phyloP scores from a whole-genome alignment of 139 green algal species.

The Astrephomene gubernaculifera region DNA sequence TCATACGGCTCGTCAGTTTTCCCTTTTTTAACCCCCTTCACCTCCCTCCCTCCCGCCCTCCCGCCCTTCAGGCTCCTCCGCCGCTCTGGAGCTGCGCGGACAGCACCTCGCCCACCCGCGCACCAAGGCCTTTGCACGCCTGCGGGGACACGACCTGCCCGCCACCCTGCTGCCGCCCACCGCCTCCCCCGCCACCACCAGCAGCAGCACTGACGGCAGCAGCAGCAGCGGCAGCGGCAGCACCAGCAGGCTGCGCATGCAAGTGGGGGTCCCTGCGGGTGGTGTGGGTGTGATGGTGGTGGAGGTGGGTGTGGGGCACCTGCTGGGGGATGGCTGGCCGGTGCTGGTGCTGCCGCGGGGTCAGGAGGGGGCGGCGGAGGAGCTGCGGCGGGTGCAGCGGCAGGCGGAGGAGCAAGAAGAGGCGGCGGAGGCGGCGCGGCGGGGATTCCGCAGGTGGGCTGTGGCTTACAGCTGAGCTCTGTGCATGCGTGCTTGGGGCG shows the following conservation, averaged over 20 bases:
- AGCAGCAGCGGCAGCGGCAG: background rate
- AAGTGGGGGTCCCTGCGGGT: background rate
- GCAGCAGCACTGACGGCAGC: background rate
- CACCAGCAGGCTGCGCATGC: background rate
- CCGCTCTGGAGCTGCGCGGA: background rate
- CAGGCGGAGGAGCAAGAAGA: background rate
- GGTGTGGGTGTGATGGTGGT: constrained; percentile 28
- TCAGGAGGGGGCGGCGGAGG: background rate
- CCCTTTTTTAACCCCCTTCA: too few relatives aligned
- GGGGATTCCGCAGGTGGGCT: background rate
- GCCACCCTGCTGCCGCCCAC: background rate
- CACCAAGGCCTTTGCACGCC: constrained; percentile 8
- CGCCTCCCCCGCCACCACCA: background rate
- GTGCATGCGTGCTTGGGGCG: too few relatives aligned
- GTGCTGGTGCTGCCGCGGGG: constrained; percentile 32
- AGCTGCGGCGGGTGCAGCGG: constrained; percentile 1
- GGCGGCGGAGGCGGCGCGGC: background rate
- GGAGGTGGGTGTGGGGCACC: constrained; percentile 36
- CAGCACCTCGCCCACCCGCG: background rate
- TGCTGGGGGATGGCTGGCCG: constrained; percentile 32
- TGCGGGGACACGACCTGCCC: constrained; percentile 17
- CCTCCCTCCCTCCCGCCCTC: too few relatives aligned
- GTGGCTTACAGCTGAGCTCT: too few relatives aligned
- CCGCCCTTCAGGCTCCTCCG: background rate
- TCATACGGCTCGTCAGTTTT: too few relatives aligned